These are phyloP conservation scores for Ulota crispa DNA, from an alignment of 225 moss, liverwort and hornwort species.

Conservation along the genomic window DNA sequence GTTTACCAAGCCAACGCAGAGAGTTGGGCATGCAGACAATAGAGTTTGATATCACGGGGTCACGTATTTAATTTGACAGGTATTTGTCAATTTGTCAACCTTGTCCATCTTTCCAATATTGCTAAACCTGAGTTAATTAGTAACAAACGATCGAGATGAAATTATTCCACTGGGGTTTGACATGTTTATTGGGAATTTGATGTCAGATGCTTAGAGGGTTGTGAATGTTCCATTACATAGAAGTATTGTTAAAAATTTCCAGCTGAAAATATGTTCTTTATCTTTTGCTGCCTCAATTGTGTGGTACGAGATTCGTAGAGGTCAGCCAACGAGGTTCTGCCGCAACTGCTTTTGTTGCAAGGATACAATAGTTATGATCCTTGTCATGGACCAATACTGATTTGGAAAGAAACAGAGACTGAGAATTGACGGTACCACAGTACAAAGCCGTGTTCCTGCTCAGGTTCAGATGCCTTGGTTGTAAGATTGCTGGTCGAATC, in stretches of 20 bases:
- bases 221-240: neutral
- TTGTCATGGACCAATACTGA: neutral
- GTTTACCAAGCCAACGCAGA: neutral
- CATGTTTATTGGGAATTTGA: neutral
- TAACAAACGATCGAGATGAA: neutral
- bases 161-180: neutral
- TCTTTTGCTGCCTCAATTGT: neutral
- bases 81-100: neutral
- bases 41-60: neutral
- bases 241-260: neutral
- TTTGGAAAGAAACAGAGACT: neutral
- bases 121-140: neutral
- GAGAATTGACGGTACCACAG: neutral
- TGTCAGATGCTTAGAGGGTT: neutral
- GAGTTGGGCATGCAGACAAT: neutral
- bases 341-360: neutral
- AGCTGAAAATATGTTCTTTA: neutral
- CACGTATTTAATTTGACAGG: neutral
- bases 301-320: neutral
- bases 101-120: neutral
- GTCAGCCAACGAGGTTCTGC: neutral
- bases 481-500: slow-evolving; percentile 10
- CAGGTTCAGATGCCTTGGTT: neutral
- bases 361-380: neutral
- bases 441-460: neutral